A percentile compares a stretch with the other conserved stretches of the same genome.
Evolutionary conservation across 805 yeast species (phyloP).

Genomic region (Teunomyces kruisii): DNA sequence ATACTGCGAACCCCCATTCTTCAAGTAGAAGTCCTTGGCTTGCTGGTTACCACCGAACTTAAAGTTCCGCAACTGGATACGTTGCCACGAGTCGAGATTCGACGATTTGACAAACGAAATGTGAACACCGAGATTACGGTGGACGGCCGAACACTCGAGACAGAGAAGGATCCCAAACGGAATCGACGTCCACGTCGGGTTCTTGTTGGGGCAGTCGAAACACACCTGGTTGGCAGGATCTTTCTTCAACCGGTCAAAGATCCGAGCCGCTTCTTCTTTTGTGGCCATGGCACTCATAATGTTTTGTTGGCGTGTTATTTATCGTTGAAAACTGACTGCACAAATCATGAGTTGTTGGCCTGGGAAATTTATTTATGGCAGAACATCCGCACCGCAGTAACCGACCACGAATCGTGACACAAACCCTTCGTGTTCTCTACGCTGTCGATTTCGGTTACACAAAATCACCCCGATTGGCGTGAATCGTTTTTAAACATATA

Average conservation of each 20-base stretch:
- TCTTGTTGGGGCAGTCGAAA: conserved; percentile 90
- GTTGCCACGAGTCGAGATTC: conserved; percentile 91
- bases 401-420: too few species aligned
- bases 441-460: neutral
- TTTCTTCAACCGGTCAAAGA: conserved; percentile 63
- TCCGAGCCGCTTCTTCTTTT: conserved; percentile 65
- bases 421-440: neutral
- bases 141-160: conserved; percentile 92
- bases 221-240: conserved; percentile 78
- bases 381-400: neutral
- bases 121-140: conserved; percentile 94
- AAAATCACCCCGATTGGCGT: neutral
- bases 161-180: conserved; percentile 94
- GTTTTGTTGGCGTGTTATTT: conserved; percentile 4
- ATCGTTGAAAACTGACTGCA: conserved; percentile 1
- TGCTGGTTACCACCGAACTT: conserved; percentile 90
- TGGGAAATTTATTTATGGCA: too few species aligned
- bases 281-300: conserved; percentile 45
- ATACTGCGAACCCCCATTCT: conserved; percentile 80
- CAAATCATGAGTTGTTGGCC: neutral
- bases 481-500: neutral
- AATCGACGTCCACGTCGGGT: conserved; percentile 98
- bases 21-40: conserved; percentile 78
- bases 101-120: conserved; percentile 92
- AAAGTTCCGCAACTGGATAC: conserved; percentile 85